These are phyloP conservation scores for Myriangium duriaei DNA, from an alignment of 2,329 filamentous ascomycete species.

Conservation along the genomic window DNA sequence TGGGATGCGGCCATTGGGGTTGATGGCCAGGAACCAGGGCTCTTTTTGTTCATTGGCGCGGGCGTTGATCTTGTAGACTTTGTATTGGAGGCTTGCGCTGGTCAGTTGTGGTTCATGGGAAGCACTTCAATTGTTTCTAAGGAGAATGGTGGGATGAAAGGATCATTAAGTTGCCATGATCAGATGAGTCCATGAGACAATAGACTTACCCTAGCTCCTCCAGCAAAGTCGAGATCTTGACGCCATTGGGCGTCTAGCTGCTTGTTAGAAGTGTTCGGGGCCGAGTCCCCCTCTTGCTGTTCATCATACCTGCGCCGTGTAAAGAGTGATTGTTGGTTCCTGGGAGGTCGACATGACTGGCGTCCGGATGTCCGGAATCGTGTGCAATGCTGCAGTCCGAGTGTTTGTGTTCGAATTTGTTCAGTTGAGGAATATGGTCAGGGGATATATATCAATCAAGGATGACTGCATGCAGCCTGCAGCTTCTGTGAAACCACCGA, in stretches of 20 bases:
- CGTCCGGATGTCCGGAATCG: too few relatives aligned
- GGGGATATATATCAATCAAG: slow-evolving; percentile 2
- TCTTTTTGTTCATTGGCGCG: slow-evolving; percentile 68
- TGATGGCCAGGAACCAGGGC: slow-evolving; percentile 80
- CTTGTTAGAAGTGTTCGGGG: not conserved
- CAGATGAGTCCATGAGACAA: not conserved
- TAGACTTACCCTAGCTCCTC: slow-evolving; percentile 56
- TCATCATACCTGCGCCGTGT: slow-evolving; percentile 6
- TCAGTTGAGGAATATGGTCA: too few relatives aligned
- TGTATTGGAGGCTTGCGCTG: slow-evolving; percentile 50
- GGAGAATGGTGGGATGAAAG: not conserved
- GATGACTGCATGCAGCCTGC: not conserved
- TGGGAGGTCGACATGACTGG: not conserved
- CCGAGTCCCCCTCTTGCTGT: not conserved
- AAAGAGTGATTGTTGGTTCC: slow-evolving; percentile 8
- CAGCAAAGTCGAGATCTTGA: slow-evolving; percentile 76
- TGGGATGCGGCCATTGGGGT: slow-evolving; percentile 85
- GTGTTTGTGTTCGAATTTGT: too few relatives aligned
- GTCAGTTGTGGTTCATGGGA: too few relatives aligned
- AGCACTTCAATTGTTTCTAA: too few relatives aligned
- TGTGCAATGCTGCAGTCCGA: too few relatives aligned
- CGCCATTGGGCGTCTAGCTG: slow-evolving; percentile 71
- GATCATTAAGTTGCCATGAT: not conserved
- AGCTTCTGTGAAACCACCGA: too few relatives aligned
- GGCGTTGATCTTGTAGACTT: slow-evolving; percentile 59